phyloP scores from a whole-genome alignment of 495 filamentous ascomycete species.

The Hyphodiscus hymeniophilus region DNA sequence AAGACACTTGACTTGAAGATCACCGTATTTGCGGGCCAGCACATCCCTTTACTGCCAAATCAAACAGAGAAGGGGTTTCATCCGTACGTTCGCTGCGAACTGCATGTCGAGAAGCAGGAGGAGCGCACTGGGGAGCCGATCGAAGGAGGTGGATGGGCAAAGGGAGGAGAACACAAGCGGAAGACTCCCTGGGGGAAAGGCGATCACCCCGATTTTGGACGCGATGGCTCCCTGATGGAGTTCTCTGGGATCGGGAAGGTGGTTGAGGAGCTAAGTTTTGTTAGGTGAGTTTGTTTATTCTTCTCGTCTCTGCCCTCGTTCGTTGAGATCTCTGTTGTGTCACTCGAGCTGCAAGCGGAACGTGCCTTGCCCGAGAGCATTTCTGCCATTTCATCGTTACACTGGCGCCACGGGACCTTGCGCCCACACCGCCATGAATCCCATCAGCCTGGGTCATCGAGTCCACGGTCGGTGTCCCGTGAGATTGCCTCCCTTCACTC shows the following conservation, averaged over 20 bases:
- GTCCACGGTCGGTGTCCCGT: neutral
- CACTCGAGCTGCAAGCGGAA: neutral
- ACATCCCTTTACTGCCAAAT: constrained; percentile 38
- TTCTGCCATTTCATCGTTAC: neutral
- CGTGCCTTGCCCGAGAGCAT: neutral
- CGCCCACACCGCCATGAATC: constrained; percentile 6
- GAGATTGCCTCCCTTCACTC: neutral
- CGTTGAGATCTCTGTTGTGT: no score
- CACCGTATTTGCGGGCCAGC: constrained; percentile 44
- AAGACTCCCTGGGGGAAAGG: constrained; percentile 54
- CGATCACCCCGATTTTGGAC: constrained; percentile 60
- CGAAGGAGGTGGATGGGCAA: constrained; percentile 22
- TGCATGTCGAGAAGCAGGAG: constrained; percentile 67
- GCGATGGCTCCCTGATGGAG: constrained; percentile 52
- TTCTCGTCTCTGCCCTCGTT: neutral
- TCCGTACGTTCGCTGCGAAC: constrained; percentile 57
- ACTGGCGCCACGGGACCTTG: neutral
- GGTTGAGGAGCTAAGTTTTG: constrained; percentile 70
- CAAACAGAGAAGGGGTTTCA: constrained; percentile 21
- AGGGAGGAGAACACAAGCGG: constrained; percentile 60
- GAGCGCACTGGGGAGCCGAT: constrained; percentile 30
- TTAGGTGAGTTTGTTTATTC: constrained; percentile 45
- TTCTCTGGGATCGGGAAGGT: constrained; percentile 48
- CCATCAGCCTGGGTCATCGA: constrained; percentile 3
- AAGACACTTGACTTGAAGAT: constrained; percentile 38